Evolutionary conservation across 805 yeast genomes (phyloP), one percentile per base, ranked within the genome.

Genomic region (Isabelozyma pseudorhagii): DNA sequence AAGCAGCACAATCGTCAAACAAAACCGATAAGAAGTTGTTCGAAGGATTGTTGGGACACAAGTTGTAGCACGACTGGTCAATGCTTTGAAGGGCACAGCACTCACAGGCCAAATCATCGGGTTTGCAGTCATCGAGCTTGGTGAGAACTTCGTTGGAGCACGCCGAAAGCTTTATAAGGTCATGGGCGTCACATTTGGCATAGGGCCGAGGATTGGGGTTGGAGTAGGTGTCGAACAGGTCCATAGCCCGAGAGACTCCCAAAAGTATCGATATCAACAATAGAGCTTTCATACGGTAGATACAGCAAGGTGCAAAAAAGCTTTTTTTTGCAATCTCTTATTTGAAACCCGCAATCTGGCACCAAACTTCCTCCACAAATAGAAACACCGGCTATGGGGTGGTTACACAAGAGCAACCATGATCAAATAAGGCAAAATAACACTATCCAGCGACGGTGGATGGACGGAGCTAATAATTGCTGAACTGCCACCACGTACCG

Each of bases 11-110:
- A 53, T 78, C 82, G 45, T 70, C 65, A 50, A 69, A 67, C 47
- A 79, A 59, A 8, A 74, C 79, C 10, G 74, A 68, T 48, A 80
- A 62, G 52, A 77, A 77, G 54, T 74, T 75, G 15, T 77, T 75
- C 15, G 78, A 69, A 0, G 80, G 76, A 48, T 75, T 73, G 29
- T 75, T 75, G 18, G 79, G 79, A 57, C 83, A 79, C 51, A 79
- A 62, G 14, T 71, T 73, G 58, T 74, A 77, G 56, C 83, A 79
- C 39, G 68, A 69, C 44, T 64, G 64, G 38, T 71, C 67, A 64
- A 79, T 69, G 46, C 74, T 71, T 59, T 79, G 83, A 36, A 80
- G 65, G 8, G 83, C 82, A 61, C 83, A 78, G 53, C 84, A 79
- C 53, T 78, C 82, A 61, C 83, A 80, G 1, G 81, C 82, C 53